These are phyloP conservation scores for Fomitopsis palustris DNA, from an alignment of 1,284 basidiomycete genomes.

Conservation along the genomic window DNA sequence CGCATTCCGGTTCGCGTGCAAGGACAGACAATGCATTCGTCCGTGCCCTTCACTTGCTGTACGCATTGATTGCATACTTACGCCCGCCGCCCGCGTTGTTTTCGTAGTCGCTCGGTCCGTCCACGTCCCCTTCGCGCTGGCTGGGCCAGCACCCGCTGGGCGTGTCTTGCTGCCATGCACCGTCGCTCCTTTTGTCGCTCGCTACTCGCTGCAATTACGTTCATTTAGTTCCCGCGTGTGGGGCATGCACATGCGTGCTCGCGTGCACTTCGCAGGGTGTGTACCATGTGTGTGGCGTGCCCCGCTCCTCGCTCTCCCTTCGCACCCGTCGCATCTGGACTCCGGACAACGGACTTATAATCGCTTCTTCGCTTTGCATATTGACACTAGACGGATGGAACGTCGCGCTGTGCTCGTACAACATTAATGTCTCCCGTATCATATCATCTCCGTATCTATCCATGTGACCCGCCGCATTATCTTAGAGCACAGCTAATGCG, in stretches of 20 bases:
- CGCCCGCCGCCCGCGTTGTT: background rate
- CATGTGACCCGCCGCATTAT: background rate
- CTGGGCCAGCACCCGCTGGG: constrained; percentile 31
- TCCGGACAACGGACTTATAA: background rate
- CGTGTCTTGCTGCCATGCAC: constrained; percentile 22
- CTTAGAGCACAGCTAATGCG: background rate
- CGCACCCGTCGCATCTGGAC: background rate
- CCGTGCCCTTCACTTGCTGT: constrained; percentile 1
- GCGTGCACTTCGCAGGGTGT: background rate
- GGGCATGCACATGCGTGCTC: background rate
- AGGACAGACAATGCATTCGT: constrained; percentile 5
- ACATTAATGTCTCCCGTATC: background rate
- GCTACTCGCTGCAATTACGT: background rate
- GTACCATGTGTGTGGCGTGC: background rate
- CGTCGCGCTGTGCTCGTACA: constrained; percentile 1
- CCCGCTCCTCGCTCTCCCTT: background rate
- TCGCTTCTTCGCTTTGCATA: background rate
- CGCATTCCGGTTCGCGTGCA: constrained; percentile 2
- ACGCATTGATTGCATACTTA: background rate
- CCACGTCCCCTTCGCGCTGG: constrained; percentile 1
- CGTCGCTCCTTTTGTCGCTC: constrained; percentile 2
- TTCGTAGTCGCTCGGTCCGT: background rate
- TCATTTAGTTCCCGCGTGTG: background rate
- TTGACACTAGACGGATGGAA: background rate
- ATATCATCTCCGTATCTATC: background rate